Percentiles rank a stretch among this genome's conserved stretches.
These are phyloP conservation scores for Dictyophora rubrovolvata DNA, from an alignment of 768 basidiomycete species.

Conservation along the genomic window DNA sequence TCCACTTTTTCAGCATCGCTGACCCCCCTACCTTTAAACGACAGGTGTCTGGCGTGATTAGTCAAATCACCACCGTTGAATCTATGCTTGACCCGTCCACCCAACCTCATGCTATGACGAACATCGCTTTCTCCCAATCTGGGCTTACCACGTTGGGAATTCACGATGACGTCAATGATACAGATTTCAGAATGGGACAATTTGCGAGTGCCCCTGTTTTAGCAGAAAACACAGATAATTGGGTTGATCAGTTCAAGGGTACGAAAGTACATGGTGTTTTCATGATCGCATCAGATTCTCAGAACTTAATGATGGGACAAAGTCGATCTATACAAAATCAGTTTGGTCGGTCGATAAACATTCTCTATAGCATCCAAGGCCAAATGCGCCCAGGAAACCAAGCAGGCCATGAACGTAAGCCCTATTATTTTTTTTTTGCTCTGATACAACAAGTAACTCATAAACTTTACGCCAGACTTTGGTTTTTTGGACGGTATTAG, in stretches of 20 bases:
- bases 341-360: conserved; percentile 12
- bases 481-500: conserved; percentile 19
- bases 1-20: conserved; percentile 19
- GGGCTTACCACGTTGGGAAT: conserved; percentile 14
- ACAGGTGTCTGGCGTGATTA: conserved; percentile 5
- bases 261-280: conserved; percentile 17
- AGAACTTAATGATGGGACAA: conserved; percentile 1
- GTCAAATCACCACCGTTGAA: conserved; percentile 1
- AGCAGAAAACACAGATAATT: conserved; percentile 12
- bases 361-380: conserved; percentile 10
- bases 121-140: conserved; percentile 16
- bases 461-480: conserved; percentile 10
- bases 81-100: conserved; percentile 2
- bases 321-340: conserved; percentile 1
- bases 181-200: conserved; percentile 12
- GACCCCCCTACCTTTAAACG: conserved; percentile 14
- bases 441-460: neutral
- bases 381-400: conserved; percentile 13
- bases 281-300: conserved; percentile 14
- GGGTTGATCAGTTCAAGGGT: conserved; percentile 13
- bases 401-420: conserved; percentile 17
- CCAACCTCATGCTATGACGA: conserved; percentile 15
- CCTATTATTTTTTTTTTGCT: neutral
- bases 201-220: conserved; percentile 13
- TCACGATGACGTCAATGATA: conserved; percentile 14